Conservation (phyloP, 169 alveolate species). For the Cryptosporidium viatorum region DNA sequence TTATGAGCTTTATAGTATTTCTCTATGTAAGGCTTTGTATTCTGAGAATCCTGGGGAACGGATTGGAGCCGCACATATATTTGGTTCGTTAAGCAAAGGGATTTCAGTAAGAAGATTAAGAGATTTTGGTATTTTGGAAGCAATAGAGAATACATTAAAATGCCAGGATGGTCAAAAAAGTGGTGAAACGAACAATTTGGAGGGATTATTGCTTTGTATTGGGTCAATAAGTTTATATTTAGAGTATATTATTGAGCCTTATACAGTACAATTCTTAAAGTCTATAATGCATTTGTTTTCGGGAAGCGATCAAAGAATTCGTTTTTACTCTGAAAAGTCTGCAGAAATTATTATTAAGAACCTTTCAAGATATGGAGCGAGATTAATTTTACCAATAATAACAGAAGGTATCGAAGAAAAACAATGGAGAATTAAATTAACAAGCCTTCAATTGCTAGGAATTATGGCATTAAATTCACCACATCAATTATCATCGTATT, state of each 20-base stretch:
- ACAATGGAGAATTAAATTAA: slow-evolving; percentile 82
- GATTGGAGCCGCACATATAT: slow-evolving; percentile 60
- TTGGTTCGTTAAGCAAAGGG: slow-evolving; percentile 47
- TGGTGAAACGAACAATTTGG: neutral
- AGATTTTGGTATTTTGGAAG: slow-evolving; percentile 25
- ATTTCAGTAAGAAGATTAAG: slow-evolving; percentile 16
- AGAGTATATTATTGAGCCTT: slow-evolving; percentile 29
- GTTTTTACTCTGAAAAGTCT: slow-evolving; percentile 54
- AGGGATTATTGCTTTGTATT: slow-evolving; percentile 42
- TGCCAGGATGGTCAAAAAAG: neutral
- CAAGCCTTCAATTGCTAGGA: slow-evolving; percentile 79
- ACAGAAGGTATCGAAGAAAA: slow-evolving; percentile 60
- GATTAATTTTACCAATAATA: slow-evolving; percentile 73
- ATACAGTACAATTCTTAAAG: slow-evolving; percentile 14
- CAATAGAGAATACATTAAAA: neutral
- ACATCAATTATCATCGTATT: slow-evolving; percentile 33
- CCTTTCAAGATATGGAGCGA: slow-evolving; percentile 74
- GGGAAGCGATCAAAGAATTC: slow-evolving; percentile 45
- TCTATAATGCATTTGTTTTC: slow-evolving; percentile 24
- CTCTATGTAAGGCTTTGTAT: slow-evolving; percentile 19
- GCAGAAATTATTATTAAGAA: slow-evolving; percentile 71
- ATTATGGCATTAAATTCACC: slow-evolving; percentile 54
- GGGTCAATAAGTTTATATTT: slow-evolving; percentile 58
- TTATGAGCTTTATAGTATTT: slow-evolving; percentile 18
- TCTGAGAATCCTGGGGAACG: neutral